phyloP scores from a whole-genome alignment of 495 filamentous ascomycete genomes.

The Aspergillus nidulans region DNA sequence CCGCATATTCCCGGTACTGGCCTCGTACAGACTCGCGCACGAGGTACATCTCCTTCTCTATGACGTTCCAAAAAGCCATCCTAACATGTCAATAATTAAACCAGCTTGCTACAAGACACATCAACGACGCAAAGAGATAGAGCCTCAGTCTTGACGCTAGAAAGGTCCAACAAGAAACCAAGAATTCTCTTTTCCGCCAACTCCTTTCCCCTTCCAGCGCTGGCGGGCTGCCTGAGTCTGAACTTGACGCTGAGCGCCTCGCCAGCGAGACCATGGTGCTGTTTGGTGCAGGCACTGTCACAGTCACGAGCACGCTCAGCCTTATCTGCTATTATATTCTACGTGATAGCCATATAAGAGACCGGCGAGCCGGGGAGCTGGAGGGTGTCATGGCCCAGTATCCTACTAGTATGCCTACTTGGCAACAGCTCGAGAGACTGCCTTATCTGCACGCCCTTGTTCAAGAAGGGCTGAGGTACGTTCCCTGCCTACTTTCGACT shows the following conservation, averaged over 20 bases:
- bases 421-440: slow-evolving; percentile 7
- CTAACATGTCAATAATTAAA: no score
- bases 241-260: not conserved
- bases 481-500: no score
- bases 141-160: not conserved
- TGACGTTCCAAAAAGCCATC: no score
- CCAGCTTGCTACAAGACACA: not conserved
- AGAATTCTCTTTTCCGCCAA: slow-evolving; percentile 6
- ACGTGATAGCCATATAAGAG: not conserved
- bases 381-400: slow-evolving; percentile 4
- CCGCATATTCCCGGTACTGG: no score
- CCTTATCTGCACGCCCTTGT: slow-evolving; percentile 4
- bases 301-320: not conserved
- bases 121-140: not conserved
- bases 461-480: slow-evolving; percentile 10
- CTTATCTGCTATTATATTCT: slow-evolving; percentile 4
- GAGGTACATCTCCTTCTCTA: no score
- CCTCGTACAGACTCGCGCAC: no score
- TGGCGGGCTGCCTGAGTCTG: slow-evolving; percentile 3
- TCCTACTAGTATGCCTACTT: not conserved
- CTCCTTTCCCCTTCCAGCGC: no score
- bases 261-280: not conserved
- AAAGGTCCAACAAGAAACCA: not conserved
- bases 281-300: not conserved
- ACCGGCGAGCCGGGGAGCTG: slow-evolving; percentile 1